phyloP scores from a whole-genome alignment of 1,284 basidiomycete genomes.

The Abortiporus biennis region DNA sequence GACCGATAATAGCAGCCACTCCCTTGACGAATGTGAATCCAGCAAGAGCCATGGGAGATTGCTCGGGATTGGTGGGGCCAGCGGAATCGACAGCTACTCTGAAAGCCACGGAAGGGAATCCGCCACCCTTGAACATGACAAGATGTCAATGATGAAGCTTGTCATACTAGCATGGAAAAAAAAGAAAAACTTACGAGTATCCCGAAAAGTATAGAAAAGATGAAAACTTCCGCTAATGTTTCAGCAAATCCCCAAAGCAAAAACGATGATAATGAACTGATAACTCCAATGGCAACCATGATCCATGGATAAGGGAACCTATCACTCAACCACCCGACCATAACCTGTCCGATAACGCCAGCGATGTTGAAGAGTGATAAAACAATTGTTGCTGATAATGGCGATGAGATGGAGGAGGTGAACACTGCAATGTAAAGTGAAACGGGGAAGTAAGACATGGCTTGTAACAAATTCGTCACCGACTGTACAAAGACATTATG shows the following conservation, averaged over 20 bases:
- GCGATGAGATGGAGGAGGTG: slow-evolving; percentile 19
- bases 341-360: slow-evolving; percentile 20
- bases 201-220: slow-evolving; percentile 23
- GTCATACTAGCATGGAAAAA: background rate
- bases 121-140: slow-evolving; percentile 16
- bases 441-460: slow-evolving; percentile 23
- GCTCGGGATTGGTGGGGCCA: slow-evolving; percentile 16
- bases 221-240: slow-evolving; percentile 18
- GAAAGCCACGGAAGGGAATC: slow-evolving; percentile 20
- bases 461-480: slow-evolving; percentile 19
- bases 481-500: slow-evolving; percentile 8
- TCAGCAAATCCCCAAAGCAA: slow-evolving; percentile 25
- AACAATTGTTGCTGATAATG: slow-evolving; percentile 19
- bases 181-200: slow-evolving; percentile 15
- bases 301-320: slow-evolving; percentile 23
- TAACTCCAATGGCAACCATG: slow-evolving; percentile 18
- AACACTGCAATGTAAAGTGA: slow-evolving; percentile 25
- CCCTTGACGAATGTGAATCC: slow-evolving; percentile 18
- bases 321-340: slow-evolving; percentile 21
- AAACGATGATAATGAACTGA: slow-evolving; percentile 21
- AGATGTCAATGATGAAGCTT: background rate
- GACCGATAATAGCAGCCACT: slow-evolving; percentile 20
- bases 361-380: slow-evolving; percentile 24
- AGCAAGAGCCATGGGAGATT: slow-evolving; percentile 17
- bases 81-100: slow-evolving; percentile 20